Percentiles rank a stretch among this genome's conserved stretches.
These are phyloP conservation scores for Polygonum maritimum DNA, from an alignment of 148 eudicot genomes.

Conservation along the genomic window DNA sequence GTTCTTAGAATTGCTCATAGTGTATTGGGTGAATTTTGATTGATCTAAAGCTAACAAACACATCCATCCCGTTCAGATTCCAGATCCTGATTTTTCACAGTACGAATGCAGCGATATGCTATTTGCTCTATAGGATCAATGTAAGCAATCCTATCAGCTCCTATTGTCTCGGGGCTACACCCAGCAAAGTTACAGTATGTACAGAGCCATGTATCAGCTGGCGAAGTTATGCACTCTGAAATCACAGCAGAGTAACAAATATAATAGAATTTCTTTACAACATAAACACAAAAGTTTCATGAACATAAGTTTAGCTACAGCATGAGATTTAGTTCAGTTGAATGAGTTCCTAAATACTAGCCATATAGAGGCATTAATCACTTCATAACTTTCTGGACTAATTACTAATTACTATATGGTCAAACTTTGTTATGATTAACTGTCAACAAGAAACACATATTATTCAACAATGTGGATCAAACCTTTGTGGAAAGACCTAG, in stretches of 20 bases:
- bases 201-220: constrained; percentile 59
- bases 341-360: neutral
- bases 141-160: constrained; percentile 72
- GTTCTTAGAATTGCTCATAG: too few relatives aligned
- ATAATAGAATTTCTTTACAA: neutral
- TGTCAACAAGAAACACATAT: too few relatives aligned
- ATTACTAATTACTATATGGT: too few relatives aligned
- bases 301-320: neutral
- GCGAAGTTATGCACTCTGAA: constrained; percentile 52
- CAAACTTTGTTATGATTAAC: too few relatives aligned
- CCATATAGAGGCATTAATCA: neutral
- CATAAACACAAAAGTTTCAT: neutral
- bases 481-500: constrained; percentile 83
- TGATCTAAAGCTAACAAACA: too few relatives aligned
- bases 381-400: neutral
- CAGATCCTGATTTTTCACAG: constrained; percentile 33
- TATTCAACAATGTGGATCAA: neutral
- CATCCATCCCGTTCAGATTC: constrained; percentile 48
- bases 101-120: constrained; percentile 54
- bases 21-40: too few relatives aligned
- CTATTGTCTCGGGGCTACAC: constrained; percentile 58
- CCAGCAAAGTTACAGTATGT: constrained; percentile 57
- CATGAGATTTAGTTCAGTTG: neutral
- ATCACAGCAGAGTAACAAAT: neutral
- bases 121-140: constrained; percentile 60